phyloP scores from a whole-genome alignment of 2,329 filamentous ascomycete genomes.

The Blumeria hordei region DNA sequence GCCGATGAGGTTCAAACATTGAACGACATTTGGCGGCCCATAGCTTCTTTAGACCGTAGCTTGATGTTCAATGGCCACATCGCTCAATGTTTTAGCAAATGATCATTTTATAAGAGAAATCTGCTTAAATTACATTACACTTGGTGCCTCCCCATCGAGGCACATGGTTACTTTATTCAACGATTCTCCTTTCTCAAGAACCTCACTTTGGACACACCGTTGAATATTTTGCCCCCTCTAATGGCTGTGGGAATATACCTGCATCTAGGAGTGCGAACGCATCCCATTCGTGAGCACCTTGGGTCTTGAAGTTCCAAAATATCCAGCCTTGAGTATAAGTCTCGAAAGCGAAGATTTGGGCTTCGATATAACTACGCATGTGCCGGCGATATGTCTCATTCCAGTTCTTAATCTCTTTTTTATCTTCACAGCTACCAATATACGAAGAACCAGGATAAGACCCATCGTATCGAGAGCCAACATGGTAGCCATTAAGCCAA shows the following conservation, averaged over 20 bases:
- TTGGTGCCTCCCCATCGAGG: too few relatives aligned
- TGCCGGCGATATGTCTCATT: slow-evolving; percentile 20
- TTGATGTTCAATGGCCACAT: too few relatives aligned
- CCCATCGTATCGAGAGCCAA: slow-evolving; percentile 33
- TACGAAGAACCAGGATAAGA: slow-evolving; percentile 22
- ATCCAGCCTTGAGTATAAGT: slow-evolving; percentile 26
- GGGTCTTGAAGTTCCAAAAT: slow-evolving; percentile 35
- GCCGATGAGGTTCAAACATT: too few relatives aligned
- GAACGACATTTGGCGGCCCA: too few relatives aligned
- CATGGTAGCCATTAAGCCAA: slow-evolving; percentile 27
- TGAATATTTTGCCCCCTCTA: slow-evolving; percentile 5
- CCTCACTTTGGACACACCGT: too few relatives aligned
- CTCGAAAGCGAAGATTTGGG: slow-evolving; percentile 28
- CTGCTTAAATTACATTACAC: too few relatives aligned
- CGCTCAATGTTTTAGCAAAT: too few relatives aligned
- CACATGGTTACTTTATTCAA: too few relatives aligned
- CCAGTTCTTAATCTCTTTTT: slow-evolving; percentile 23
- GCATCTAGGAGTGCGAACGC: slow-evolving; percentile 23
- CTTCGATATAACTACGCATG: slow-evolving; percentile 26
- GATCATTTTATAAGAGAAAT: too few relatives aligned
- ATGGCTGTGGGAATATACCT: slow-evolving; percentile 25
- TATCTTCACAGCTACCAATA: slow-evolving; percentile 29
- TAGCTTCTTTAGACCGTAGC: too few relatives aligned
- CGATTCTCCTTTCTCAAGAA: too few relatives aligned
- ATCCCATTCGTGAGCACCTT: slow-evolving; percentile 27